These are phyloP conservation scores for Penicillium chermesinum DNA, from an alignment of 495 filamentous ascomycete species.

Conservation along the genomic window DNA sequence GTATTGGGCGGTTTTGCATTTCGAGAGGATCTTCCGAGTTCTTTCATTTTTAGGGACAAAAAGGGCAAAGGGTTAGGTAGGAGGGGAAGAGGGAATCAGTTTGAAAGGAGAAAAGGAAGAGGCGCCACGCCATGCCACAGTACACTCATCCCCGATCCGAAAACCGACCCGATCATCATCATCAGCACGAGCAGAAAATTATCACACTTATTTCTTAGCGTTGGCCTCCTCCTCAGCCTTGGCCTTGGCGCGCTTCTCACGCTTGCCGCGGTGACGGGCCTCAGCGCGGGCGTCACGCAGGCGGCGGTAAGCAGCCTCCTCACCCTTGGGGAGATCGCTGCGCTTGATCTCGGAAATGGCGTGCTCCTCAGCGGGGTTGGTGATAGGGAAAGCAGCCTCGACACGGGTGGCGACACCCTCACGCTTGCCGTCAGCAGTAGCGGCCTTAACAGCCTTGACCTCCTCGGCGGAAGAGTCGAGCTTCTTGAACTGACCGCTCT, in stretches of 20 bases:
- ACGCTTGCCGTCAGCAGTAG: conserved; percentile 47
- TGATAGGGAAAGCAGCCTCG: conserved; percentile 61
- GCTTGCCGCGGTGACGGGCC: conserved; percentile 70
- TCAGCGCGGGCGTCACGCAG: conserved; percentile 84
- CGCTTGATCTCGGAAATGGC: conserved; percentile 75
- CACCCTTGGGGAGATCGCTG: conserved; percentile 66
- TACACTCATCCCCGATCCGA: conserved; percentile 38
- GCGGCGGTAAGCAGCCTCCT: conserved; percentile 79
- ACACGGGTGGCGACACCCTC: conserved; percentile 52
- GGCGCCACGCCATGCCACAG: conserved; percentile 41
- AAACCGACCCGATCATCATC: conserved; percentile 47
- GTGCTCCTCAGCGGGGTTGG: conserved; percentile 52
- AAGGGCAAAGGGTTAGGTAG: conserved; percentile 19
- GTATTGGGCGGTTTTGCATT: conserved; percentile 40
- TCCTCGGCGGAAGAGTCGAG: conserved; percentile 85
- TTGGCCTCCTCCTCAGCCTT: conserved; percentile 87
- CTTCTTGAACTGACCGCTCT: conserved; percentile 83
- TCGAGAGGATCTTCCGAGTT: conserved; percentile 40
- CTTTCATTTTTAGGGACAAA: conserved; percentile 39
- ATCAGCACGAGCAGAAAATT: conserved; percentile 43
- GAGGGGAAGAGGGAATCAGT: conserved; percentile 23
- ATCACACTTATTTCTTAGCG: conserved; percentile 80
- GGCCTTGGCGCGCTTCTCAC: conserved; percentile 89
- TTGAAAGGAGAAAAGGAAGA: conserved; percentile 27
- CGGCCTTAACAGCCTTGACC: conserved; percentile 64